A percentile compares a stretch with the other conserved stretches of the same genome.
These are phyloP conservation scores for Pinus albicaulis DNA, from an alignment of 75 land plant genomes.

Conservation along the genomic window DNA sequence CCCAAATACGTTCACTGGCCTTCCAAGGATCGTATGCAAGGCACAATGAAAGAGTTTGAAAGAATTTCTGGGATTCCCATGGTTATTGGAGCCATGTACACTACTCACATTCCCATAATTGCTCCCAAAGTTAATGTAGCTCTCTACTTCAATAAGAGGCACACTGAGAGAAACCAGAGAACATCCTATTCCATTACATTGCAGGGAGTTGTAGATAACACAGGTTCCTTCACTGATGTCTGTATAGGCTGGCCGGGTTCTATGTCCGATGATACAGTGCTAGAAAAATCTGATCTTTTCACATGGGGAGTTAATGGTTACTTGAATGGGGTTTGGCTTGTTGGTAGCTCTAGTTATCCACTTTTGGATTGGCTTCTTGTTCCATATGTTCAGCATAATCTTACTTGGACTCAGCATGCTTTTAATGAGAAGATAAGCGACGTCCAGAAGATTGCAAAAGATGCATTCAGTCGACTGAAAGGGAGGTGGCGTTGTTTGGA, in stretches of 20 bases:
- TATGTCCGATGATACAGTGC: conserved; percentile 78
- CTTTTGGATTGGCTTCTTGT: conserved; percentile 92
- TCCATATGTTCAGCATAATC: conserved; percentile 78
- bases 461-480: conserved; percentile 77
- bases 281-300: conserved; percentile 77
- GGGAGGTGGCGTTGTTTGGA: conserved; percentile 90
- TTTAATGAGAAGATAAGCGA: conserved; percentile 85
- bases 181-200: conserved; percentile 92
- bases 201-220: conserved; percentile 86
- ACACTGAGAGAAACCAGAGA: conserved; percentile 93
- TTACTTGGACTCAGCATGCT: conserved; percentile 92
- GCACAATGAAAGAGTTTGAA: conserved; percentile 61
- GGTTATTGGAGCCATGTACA: conserved; percentile 89
- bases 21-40: conserved; percentile 10
- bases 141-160: conserved; percentile 88
- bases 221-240: conserved; percentile 83
- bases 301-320: conserved; percentile 59
- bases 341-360: conserved; percentile 80
- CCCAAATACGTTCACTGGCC: conserved; percentile 93
- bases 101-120: conserved; percentile 94
- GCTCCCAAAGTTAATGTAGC: conserved; percentile 93
- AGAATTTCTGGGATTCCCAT: conserved; percentile 72
- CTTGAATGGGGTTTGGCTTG: conserved; percentile 67
- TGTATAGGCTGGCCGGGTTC: conserved; percentile 98
- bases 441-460: conserved; percentile 52